These are phyloP conservation scores for Ploettnerulaceae sp. DNA, from an alignment of 2,329 filamentous ascomycete species.

Conservation along the genomic window DNA sequence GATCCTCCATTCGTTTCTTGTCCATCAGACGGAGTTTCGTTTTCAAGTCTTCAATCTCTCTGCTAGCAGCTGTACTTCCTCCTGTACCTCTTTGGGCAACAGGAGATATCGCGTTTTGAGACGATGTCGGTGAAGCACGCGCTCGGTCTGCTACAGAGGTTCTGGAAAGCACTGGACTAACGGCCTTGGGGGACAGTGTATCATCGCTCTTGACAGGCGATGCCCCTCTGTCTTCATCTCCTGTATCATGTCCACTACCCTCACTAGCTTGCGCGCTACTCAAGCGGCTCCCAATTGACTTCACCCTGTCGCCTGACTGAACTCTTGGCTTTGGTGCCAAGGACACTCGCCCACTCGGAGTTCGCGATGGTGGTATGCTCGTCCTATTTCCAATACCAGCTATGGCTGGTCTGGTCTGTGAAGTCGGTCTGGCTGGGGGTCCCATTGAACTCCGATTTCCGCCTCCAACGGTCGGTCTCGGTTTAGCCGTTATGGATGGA, in stretches of 20 bases:
- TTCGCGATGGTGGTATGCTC: slow-evolving; percentile 19
- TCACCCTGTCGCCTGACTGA: slow-evolving; percentile 31
- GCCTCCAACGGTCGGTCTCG: slow-evolving; percentile 52
- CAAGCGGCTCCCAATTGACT: slow-evolving; percentile 31
- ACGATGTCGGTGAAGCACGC: slow-evolving; percentile 24
- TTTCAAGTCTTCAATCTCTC: slow-evolving; percentile 82
- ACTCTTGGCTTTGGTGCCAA: slow-evolving; percentile 28
- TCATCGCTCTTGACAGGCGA: slow-evolving; percentile 47
- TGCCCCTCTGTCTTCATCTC: slow-evolving; percentile 25
- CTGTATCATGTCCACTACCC: slow-evolving; percentile 28
- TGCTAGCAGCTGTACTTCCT: slow-evolving; percentile 28
- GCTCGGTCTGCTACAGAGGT: slow-evolving; percentile 23
- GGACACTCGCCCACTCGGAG: slow-evolving; percentile 19
- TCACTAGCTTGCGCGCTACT: slow-evolving; percentile 29
- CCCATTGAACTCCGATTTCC: slow-evolving; percentile 61
- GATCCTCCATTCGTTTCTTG: slow-evolving; percentile 78
- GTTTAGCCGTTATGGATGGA: slow-evolving; percentile 40
- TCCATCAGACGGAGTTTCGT: slow-evolving; percentile 83
- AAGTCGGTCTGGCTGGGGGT: slow-evolving; percentile 44
- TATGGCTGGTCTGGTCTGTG: slow-evolving; percentile 38
- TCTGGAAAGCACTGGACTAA: slow-evolving; percentile 29
- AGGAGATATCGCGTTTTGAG: slow-evolving; percentile 25
- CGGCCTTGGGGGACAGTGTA: slow-evolving; percentile 30
- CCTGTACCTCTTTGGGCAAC: slow-evolving; percentile 21
- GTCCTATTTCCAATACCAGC: slow-evolving; percentile 33